Conservation (phyloP, 1,139 yeast genomes). For the Hanseniaspora uvarum region DNA sequence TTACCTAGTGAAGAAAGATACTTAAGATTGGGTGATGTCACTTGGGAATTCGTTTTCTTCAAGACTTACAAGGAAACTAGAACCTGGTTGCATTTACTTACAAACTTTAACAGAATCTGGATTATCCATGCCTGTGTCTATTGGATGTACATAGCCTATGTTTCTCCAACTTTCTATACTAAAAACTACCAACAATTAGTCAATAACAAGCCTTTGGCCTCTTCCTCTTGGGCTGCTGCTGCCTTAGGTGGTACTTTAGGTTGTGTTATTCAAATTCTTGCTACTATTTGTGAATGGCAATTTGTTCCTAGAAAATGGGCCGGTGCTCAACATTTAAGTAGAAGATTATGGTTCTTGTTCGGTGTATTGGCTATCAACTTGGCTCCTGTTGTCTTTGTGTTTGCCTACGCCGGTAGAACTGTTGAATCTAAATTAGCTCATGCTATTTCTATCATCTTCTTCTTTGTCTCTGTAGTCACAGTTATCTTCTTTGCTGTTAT, state of each 20-base stretch:
- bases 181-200: conserved; percentile 71
- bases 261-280: conserved; percentile 64
- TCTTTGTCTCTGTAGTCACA: conserved; percentile 79
- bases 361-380: conserved; percentile 60
- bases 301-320: conserved; percentile 98
- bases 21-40: conserved; percentile 80
- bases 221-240: conserved; percentile 84
- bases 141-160: conserved; percentile 93
- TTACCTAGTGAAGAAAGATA: conserved; percentile 83
- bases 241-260: conserved; percentile 93
- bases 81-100: conserved; percentile 93
- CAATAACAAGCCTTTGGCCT: conserved; percentile 75
- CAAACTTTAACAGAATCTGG: conserved; percentile 98
- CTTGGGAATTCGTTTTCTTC: conserved; percentile 86
- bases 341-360: conserved; percentile 70
- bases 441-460: conserved; percentile 76
- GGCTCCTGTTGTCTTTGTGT: conserved; percentile 79
- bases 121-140: conserved; percentile 76
- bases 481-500: conserved; percentile 76
- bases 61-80: conserved; percentile 94
- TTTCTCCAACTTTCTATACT: conserved; percentile 85
- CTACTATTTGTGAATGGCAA: conserved; percentile 88
- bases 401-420: conserved; percentile 67
- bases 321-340: conserved; percentile 92
- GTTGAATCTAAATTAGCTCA: conserved; percentile 64